A percentile compares a stretch with the other conserved stretches of the same genome.
phyloP scores from a whole-genome alignment of 2,329 filamentous ascomycete genomes.

The Trichoderma sp. region DNA sequence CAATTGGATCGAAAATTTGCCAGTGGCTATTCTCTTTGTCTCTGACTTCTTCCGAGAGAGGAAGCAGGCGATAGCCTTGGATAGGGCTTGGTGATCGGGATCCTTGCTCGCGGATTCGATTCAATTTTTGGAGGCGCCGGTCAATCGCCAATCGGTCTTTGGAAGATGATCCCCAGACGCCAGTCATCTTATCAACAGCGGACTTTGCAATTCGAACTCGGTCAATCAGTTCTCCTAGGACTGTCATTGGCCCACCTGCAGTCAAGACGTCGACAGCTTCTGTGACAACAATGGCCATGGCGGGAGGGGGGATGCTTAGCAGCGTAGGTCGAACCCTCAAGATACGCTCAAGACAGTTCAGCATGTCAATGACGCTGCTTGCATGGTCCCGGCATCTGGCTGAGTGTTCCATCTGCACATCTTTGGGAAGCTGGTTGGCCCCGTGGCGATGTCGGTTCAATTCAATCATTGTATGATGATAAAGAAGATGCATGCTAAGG shows the following conservation, averaged over 20 bases:
- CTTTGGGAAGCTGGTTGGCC: slow-evolving; percentile 43
- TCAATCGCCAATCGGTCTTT: slow-evolving; percentile 55
- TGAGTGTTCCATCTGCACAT: slow-evolving; percentile 51
- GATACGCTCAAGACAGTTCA: slow-evolving; percentile 47
- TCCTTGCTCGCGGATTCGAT: slow-evolving; percentile 41
- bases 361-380: slow-evolving; percentile 54
- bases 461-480: slow-evolving; percentile 66
- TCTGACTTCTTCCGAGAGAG: slow-evolving; percentile 36
- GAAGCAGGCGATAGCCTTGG: slow-evolving; percentile 41
- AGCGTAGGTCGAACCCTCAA: slow-evolving; percentile 39
- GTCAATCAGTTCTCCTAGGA: slow-evolving; percentile 57
- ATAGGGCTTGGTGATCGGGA: slow-evolving; percentile 36
- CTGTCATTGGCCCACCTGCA: slow-evolving; percentile 58
- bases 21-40: slow-evolving; percentile 40
- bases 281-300: slow-evolving; percentile 64
- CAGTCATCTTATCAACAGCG: slow-evolving; percentile 59
- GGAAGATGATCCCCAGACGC: slow-evolving; percentile 63
- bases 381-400: slow-evolving; percentile 57
- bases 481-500: slow-evolving; percentile 68
- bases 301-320: slow-evolving; percentile 58
- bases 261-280: slow-evolving; percentile 69
- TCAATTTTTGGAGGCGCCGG: slow-evolving; percentile 42
- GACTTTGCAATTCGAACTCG: slow-evolving; percentile 57
- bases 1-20: slow-evolving; percentile 44
- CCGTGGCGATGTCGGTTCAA: slow-evolving; percentile 64